A percentile compares a stretch with the other conserved stretches of the same genome.
Evolutionary conservation across 1,284 basidiomycete genomes (phyloP).

Genomic region (Ceratobasidium papillatum): DNA sequence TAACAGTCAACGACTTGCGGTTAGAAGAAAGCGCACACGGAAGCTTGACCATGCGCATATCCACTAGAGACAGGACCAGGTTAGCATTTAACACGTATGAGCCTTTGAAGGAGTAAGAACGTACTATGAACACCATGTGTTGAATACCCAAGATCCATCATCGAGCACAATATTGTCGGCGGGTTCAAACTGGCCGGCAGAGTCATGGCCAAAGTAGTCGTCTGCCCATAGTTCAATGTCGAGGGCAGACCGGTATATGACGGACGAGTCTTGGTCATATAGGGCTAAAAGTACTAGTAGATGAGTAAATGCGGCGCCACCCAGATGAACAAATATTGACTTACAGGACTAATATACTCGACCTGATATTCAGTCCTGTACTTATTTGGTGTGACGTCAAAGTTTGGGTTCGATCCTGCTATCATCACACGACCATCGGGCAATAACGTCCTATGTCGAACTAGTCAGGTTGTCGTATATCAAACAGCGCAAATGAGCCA

Average conservation of each 20-base stretch:
- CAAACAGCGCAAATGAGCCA: background rate
- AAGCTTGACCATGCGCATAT: slow-evolving; percentile 78
- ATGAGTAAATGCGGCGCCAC: background rate
- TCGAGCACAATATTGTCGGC: slow-evolving; percentile 55
- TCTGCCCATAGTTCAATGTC: slow-evolving; percentile 61
- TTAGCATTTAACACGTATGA: background rate
- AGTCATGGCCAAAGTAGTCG: slow-evolving; percentile 52
- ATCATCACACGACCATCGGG: slow-evolving; percentile 80
- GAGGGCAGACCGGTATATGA: slow-evolving; percentile 55
- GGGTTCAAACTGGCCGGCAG: background rate
- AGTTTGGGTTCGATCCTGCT: slow-evolving; percentile 87
- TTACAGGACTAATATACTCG: slow-evolving; percentile 77
- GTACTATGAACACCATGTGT: slow-evolving; percentile 76
- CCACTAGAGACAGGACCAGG: slow-evolving; percentile 51
- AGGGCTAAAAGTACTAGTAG: slow-evolving; percentile 45
- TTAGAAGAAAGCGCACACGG: slow-evolving; percentile 51
- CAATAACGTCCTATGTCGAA: slow-evolving; percentile 61
- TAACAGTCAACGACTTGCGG: slow-evolving; percentile 58
- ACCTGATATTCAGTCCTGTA: slow-evolving; percentile 85
- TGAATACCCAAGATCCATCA: slow-evolving; percentile 81
- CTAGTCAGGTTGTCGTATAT: too few species aligned
- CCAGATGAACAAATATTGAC: background rate
- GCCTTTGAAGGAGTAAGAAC: background rate
- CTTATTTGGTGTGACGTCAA: slow-evolving; percentile 63
- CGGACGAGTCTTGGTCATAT: slow-evolving; percentile 57